Percentiles rank a stretch among this genome's conserved stretches.
Evolutionary conservation across 2,329 filamentous ascomycete genomes (phyloP).

Genomic region (Talaromyces marneffei): DNA sequence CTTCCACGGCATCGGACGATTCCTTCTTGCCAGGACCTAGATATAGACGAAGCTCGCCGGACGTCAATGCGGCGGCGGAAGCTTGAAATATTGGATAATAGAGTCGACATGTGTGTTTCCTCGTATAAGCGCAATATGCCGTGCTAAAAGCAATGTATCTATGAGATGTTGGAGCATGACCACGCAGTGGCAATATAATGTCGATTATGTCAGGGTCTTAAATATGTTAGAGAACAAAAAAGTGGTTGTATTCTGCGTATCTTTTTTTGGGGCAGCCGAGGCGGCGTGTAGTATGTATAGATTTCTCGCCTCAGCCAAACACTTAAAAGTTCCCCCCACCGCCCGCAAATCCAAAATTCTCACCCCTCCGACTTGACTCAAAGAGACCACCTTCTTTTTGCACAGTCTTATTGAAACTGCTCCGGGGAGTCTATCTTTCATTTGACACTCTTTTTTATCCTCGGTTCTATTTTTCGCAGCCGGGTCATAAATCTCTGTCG

Average conservation of each 20-base stretch:
- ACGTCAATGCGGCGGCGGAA: conserved; percentile 9
- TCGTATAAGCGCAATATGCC: not conserved
- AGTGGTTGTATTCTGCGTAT: not conserved
- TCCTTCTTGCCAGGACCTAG: conserved; percentile 23
- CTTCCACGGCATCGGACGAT: conserved; percentile 34
- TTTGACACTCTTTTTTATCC: not conserved
- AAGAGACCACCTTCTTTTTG: not conserved
- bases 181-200: not conserved
- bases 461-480: not conserved
- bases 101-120: not conserved
- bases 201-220: not conserved
- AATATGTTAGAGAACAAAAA: not conserved
- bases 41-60: conserved; percentile 19
- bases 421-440: not conserved
- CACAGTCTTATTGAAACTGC: not conserved
- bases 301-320: conserved; percentile 12
- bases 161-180: not conserved
- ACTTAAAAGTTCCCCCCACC: not conserved
- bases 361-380: conserved; percentile 3
- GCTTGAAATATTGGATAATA: not conserved
- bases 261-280: not conserved
- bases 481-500: not conserved
- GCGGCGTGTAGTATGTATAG: not conserved
- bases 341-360: conserved; percentile 15
- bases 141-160: conserved; percentile 2